Conservation (phyloP, 2,329 filamentous ascomycete genomes). For the Phyllosticta paracitricarpa region DNA sequence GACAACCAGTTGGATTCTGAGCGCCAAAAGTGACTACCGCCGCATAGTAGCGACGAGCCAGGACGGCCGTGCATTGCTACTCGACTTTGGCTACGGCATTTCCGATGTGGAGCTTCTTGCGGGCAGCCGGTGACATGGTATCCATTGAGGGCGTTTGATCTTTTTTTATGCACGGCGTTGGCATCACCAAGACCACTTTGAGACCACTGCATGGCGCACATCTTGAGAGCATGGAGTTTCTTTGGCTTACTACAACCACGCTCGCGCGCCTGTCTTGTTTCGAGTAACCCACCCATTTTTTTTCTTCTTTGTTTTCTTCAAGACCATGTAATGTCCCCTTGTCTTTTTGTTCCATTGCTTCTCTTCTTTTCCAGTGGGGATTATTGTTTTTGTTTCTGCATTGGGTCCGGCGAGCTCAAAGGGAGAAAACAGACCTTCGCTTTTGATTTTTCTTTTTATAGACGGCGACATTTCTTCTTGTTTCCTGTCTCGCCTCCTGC, state of each 20-base stretch:
- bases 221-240: neutral
- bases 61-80: constrained; percentile 80
- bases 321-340: neutral
- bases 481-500: no score
- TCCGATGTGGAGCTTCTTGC: constrained; percentile 36
- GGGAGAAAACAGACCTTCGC: neutral
- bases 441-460: neutral
- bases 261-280: neutral
- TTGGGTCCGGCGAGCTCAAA: neutral
- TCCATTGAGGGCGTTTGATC: neutral
- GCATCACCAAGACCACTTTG: neutral
- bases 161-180: neutral
- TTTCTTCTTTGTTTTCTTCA: neutral
- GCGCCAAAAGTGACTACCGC: constrained; percentile 90
- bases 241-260: neutral
- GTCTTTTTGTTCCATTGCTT: neutral
- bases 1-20: constrained; percentile 94
- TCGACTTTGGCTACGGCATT: constrained; percentile 72
- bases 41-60: constrained; percentile 92
- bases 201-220: neutral
- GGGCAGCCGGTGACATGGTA: neutral
- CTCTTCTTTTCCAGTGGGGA: neutral
- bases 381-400: neutral
- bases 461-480: neutral
- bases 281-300: neutral